Evolutionary conservation across 495 filamentous ascomycete species (phyloP).

Genomic region (Xylaria bambusicola): DNA sequence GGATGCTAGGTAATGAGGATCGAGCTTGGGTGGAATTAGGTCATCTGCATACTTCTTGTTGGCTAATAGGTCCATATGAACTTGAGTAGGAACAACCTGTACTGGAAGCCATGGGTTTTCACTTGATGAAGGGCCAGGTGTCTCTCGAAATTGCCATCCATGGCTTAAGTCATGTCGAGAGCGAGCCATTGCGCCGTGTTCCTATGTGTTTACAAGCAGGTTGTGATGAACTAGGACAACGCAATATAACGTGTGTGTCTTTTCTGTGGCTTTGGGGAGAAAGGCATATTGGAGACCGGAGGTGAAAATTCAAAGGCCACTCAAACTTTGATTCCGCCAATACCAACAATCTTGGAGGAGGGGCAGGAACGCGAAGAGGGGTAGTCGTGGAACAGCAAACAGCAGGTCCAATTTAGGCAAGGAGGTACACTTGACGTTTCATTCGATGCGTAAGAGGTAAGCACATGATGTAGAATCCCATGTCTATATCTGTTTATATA

Average conservation of each 20-base stretch:
- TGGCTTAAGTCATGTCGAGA: slow-evolving; percentile 21
- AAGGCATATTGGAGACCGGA: too few relatives aligned
- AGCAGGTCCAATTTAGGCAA: not conserved
- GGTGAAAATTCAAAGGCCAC: not conserved
- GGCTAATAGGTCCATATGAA: slow-evolving; percentile 32
- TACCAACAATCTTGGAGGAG: not conserved
- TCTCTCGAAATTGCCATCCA: slow-evolving; percentile 30
- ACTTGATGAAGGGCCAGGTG: slow-evolving; percentile 7
- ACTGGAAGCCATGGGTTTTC: slow-evolving; percentile 30
- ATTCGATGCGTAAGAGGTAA: not conserved
- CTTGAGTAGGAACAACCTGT: slow-evolving; percentile 28
- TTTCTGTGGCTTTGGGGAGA: too few relatives aligned
- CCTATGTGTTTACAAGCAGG: not conserved
- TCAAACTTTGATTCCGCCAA: not conserved
- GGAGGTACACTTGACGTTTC: not conserved
- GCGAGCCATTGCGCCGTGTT: slow-evolving; percentile 21
- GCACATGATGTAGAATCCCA: too few relatives aligned
- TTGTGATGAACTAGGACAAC: not conserved
- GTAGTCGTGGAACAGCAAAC: slow-evolving; percentile 4
- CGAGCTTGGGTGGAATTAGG: not conserved
- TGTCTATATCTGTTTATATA: too few relatives aligned
- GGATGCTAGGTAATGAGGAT: not conserved
- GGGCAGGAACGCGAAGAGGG: slow-evolving; percentile 3
- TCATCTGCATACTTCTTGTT: slow-evolving; percentile 26
- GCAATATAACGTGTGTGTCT: not conserved